A percentile compares a stretch with the other conserved stretches of the same genome.
Conservation (phyloP, 2,329 filamentous ascomycete species). For the Cordyceps cicadae region DNA sequence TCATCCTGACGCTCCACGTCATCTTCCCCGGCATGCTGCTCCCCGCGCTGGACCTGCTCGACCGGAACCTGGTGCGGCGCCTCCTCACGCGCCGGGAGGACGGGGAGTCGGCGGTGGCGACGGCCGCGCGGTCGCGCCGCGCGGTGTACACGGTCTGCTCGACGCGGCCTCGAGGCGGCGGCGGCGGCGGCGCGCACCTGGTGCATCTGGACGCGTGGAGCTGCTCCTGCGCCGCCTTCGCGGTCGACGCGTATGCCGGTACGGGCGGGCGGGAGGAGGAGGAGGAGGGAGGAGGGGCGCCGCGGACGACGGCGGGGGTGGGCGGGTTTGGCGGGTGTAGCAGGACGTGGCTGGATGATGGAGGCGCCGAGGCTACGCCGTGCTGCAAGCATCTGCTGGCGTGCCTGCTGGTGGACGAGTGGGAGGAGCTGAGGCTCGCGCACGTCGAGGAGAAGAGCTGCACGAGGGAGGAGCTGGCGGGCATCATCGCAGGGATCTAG, state of each 20-base stretch:
- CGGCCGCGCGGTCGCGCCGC: not conserved
- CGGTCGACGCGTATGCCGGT: slow-evolving; percentile 58
- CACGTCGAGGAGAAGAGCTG: slow-evolving; percentile 49
- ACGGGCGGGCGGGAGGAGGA: not conserved
- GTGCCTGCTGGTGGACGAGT: slow-evolving; percentile 64
- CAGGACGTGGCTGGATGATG: slow-evolving; percentile 23
- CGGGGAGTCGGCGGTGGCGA: not conserved
- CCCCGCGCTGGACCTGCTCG: slow-evolving; percentile 79
- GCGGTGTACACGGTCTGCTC: slow-evolving; percentile 15
- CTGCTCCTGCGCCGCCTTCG: slow-evolving; percentile 82
- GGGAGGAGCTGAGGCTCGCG: slow-evolving; percentile 45
- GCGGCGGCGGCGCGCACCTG: slow-evolving; percentile 37
- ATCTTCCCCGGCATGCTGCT: slow-evolving; percentile 75
- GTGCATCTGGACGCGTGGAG: slow-evolving; percentile 73
- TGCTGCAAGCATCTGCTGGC: slow-evolving; percentile 88
- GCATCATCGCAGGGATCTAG: slow-evolving; percentile 47
- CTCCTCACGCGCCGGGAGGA: slow-evolving; percentile 28
- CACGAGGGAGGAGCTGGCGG: slow-evolving; percentile 61
- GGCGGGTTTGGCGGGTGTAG: slow-evolving; percentile 45
- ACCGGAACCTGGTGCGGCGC: slow-evolving; percentile 62
- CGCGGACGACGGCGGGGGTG: not conserved
- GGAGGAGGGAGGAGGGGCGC: too few species aligned
- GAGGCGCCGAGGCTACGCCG: slow-evolving; percentile 33
- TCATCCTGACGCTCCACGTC: slow-evolving; percentile 75
- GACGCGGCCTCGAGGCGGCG: slow-evolving; percentile 18